These are phyloP conservation scores for Cronartium quercuum DNA, from an alignment of 1,284 basidiomycete genomes.

Conservation along the genomic window DNA sequence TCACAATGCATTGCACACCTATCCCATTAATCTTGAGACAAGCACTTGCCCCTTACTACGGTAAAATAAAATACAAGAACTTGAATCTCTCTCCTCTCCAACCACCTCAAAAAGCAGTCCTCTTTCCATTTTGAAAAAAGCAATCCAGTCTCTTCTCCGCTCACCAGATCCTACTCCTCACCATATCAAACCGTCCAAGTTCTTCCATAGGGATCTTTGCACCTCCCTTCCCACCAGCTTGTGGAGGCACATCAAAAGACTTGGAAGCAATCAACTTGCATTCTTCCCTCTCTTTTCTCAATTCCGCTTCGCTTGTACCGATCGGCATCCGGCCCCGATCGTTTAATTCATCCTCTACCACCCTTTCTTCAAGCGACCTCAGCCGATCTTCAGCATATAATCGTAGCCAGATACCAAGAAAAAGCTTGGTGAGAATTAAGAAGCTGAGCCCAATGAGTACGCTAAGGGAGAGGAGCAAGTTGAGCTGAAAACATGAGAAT, in stretches of 20 bases:
- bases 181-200: constrained; percentile 35
- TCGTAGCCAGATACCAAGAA: constrained; percentile 22
- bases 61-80: not conserved
- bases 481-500: constrained; percentile 22
- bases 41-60: not conserved
- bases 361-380: not conserved
- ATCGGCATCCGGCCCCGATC: constrained; percentile 19
- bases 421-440: constrained; percentile 22
- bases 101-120: not conserved
- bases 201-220: constrained; percentile 20
- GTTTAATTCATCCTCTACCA: constrained; percentile 11
- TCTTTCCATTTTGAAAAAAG: not conserved
- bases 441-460: not conserved
- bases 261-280: constrained; percentile 12
- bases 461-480: constrained; percentile 10
- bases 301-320: not conserved
- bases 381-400: constrained; percentile 16
- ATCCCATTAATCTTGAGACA: not conserved
- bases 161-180: constrained; percentile 37
- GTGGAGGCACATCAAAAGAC: constrained; percentile 19
- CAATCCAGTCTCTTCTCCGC: too few relatives aligned
- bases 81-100: not conserved
- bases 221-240: not conserved
- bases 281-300: constrained; percentile 18
- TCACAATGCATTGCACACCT: not conserved